Evolutionary conservation across 2,329 filamentous ascomycete species (phyloP).

Genomic region (Cladosporium sp.): DNA sequence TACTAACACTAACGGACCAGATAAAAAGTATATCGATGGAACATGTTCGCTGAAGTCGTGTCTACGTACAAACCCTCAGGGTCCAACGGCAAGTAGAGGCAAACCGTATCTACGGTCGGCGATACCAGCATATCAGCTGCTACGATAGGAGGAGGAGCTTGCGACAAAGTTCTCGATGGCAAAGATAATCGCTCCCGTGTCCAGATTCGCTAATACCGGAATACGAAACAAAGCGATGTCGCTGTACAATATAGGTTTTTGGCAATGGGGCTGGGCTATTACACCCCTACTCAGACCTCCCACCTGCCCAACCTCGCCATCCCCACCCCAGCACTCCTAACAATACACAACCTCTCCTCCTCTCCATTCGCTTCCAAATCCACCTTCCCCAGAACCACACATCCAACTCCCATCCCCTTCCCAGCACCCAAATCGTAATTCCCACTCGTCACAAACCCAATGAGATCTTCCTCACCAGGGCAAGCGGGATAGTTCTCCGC

Average conservation of each 20-base stretch:
- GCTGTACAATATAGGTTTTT: not conserved
- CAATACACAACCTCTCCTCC: constrained; percentile 69
- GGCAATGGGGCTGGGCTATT: no score
- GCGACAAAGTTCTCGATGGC: not conserved
- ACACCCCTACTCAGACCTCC: constrained; percentile 55
- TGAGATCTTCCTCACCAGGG: constrained; percentile 73
- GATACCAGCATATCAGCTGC: not conserved
- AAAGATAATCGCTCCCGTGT: not conserved
- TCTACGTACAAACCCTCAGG: not conserved
- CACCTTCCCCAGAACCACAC: constrained; percentile 63
- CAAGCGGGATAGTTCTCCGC: constrained; percentile 61
- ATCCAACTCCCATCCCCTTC: constrained; percentile 73
- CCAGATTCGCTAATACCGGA: not conserved
- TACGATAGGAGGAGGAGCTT: not conserved
- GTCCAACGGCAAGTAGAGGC: not conserved
- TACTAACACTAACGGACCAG: no score
- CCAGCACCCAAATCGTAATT: constrained; percentile 80
- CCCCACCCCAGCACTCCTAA: constrained; percentile 77
- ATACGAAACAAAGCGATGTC: not conserved
- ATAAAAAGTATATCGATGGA: no score
- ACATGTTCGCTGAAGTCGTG: not conserved
- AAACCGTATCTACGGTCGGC: not conserved
- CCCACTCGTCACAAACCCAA: constrained; percentile 89
- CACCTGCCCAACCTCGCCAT: constrained; percentile 78
- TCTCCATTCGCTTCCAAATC: constrained; percentile 34